phyloP scores from a whole-genome alignment of 495 filamentous ascomycete genomes.

The Trichoderma virens region DNA sequence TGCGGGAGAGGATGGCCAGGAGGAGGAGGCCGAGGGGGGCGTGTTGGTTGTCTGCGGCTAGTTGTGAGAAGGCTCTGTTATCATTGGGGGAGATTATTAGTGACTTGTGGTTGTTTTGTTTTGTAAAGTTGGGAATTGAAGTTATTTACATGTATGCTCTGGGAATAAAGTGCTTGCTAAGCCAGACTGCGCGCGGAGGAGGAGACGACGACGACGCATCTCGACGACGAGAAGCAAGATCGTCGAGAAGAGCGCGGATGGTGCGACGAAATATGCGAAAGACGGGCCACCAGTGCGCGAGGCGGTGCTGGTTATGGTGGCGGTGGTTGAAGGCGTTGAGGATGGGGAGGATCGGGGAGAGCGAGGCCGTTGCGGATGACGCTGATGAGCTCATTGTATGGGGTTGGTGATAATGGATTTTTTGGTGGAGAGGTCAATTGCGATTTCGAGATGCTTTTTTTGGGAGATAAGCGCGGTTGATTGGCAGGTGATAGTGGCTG shows the following conservation, averaged over 20 bases:
- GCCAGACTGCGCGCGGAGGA: conserved; percentile 25
- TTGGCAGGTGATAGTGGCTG: not conserved
- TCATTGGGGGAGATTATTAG: too few relatives aligned
- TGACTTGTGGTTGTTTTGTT: too few relatives aligned
- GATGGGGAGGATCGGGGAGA: conserved; percentile 25
- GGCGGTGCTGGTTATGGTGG: conserved; percentile 75
- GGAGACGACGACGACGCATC: not conserved
- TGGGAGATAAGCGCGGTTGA: not conserved
- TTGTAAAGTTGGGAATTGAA: not conserved
- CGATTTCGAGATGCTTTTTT: not conserved
- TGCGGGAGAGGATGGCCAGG: conserved; percentile 54
- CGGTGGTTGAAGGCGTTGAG: conserved; percentile 64
- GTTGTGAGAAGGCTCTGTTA: conserved; percentile 55
- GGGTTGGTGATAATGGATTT: not conserved
- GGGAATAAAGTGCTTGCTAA: conserved; percentile 27
- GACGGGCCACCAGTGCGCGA: conserved; percentile 65
- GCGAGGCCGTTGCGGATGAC: not conserved
- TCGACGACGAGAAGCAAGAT: conserved; percentile 24
- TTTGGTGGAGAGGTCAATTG: not conserved
- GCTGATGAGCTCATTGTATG: not conserved
- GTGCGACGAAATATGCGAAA: conserved; percentile 59
- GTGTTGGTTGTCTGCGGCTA: conserved; percentile 65
- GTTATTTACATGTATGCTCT: conserved; percentile 21
- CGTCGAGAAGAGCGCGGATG: conserved; percentile 42
- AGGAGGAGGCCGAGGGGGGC: conserved; percentile 73